Base-by-base conservation (phyloP, 352 stramenopile genomes). In the Pythium guiyangense region DNA sequence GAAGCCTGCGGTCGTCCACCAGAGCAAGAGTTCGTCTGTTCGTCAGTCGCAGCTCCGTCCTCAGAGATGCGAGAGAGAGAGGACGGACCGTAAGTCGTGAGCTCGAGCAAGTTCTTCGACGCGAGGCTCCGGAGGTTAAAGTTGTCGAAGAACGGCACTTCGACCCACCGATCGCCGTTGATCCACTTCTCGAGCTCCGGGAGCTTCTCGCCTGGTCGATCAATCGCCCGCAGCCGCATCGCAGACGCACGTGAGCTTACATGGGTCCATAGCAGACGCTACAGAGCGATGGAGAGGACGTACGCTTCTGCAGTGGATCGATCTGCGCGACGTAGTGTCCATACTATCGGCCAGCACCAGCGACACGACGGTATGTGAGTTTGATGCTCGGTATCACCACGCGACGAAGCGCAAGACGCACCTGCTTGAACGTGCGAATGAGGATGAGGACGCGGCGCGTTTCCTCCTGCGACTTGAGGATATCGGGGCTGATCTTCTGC, bases 251-350 rank as follows among this genome's bases (percentile, higher is more conserved):
- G 29, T 31, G 46, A 37, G 46, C 22, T 8, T 51, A 9, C 15
- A 29, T 14, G 5, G 2, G 14, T 6, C 6, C 31, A 11, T 37
- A 44, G 4, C 42, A 45, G n/a, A 6, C 15, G 46, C 25, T 17
- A 1, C 17, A 63, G 29, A 26, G 15, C 37, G 8, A n/a, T 15
- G 39, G 46, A 2, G 10, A 20, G 11, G 22, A 59, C 58, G 25
- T 62, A 89, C 81, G 70, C 56, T 92, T 93, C 61, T 88, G 69
- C n/a, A 95, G 70, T 34, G 85, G 85, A 54, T 95, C 84, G 51
- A 93, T 93, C 64, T 95, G 81, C n/a, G 85, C 85, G 14, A 93
- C 85, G 54, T 84, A 92, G 64, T 95, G 85, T 12, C 85, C 85
- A 59, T 95, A 93, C 31, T 37, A 10, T 2, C 31, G 12, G 31